Percentiles rank a stretch among this genome's conserved stretches.
Evolutionary conservation across 192 early-diverging fungal genomes (phyloP).

Genomic region (Funneliformis geosporum): DNA sequence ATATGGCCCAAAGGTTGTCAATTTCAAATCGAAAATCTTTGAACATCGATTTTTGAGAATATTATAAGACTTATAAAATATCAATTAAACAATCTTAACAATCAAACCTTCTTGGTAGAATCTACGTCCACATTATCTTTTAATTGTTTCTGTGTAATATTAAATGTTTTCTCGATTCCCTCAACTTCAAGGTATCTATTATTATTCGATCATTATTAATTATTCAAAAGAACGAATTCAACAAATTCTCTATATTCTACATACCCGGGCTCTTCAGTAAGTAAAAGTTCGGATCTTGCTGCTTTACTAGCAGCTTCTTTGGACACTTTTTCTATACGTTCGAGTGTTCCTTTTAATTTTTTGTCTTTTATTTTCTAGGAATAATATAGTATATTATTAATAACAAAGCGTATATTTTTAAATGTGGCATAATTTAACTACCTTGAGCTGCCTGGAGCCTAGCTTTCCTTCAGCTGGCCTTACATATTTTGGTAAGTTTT

Average conservation of each 20-base stretch:
- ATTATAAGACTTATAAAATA: not conserved
- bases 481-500: not conserved
- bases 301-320: slow-evolving; percentile 72
- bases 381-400: not conserved
- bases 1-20: slow-evolving; percentile 86
- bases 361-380: slow-evolving; percentile 63
- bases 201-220: slow-evolving; percentile 34
- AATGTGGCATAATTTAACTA: not conserved
- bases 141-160: slow-evolving; percentile 73
- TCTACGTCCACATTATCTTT: slow-evolving; percentile 70
- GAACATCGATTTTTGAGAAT: not conserved
- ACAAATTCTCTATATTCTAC: not conserved
- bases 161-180: slow-evolving; percentile 86
- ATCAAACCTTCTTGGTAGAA: slow-evolving; percentile 65
- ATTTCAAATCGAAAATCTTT: slow-evolving; percentile 75
- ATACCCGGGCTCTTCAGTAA: slow-evolving; percentile 52
- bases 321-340: slow-evolving; percentile 59
- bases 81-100: not conserved
- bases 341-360: slow-evolving; percentile 68
- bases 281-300: slow-evolving; percentile 75
- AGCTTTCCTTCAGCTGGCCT: slow-evolving; percentile 1
- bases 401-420: not conserved
- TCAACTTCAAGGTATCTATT: slow-evolving; percentile 87
- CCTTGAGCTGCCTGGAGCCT: slow-evolving; percentile 3
- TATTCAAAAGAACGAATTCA: not conserved